These are phyloP conservation scores for Curvularia verruculosa DNA, from an alignment of 2,329 filamentous ascomycete genomes.

Conservation along the genomic window DNA sequence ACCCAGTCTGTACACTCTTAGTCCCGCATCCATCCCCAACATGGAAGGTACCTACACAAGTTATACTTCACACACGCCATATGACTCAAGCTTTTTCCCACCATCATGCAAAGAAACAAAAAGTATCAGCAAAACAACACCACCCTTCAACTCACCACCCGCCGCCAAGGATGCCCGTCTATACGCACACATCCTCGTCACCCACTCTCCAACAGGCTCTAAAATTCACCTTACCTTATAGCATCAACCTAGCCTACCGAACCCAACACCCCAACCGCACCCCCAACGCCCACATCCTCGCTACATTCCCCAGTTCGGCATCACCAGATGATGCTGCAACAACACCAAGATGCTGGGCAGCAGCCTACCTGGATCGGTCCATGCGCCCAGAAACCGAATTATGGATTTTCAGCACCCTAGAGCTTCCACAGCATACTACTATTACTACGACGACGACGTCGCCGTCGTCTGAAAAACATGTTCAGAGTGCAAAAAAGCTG, in stretches of 20 bases:
- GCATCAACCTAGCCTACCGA: constrained; percentile 66
- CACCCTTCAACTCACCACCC: neutral
- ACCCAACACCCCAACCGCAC: constrained; percentile 63
- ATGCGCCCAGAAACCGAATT: constrained; percentile 67
- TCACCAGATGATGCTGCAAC: neutral
- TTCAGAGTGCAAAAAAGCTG: constrained; percentile 36
- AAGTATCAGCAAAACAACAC: too few relatives aligned
- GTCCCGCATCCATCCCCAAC: constrained; percentile 9
- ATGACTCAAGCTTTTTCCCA: neutral
- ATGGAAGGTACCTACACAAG: constrained; percentile 10
- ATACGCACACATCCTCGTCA: constrained; percentile 47
- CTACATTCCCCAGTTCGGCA: constrained; percentile 46
- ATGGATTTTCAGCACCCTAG: constrained; percentile 61
- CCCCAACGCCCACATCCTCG: constrained; percentile 40
- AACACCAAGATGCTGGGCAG: constrained; percentile 56
- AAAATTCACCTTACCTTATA: constrained; percentile 60
- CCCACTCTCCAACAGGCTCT: constrained; percentile 61
- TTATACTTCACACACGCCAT: neutral
- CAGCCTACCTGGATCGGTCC: constrained; percentile 67
- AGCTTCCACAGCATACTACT: constrained; percentile 31
- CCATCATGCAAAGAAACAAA: neutral
- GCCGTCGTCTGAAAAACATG: constrained; percentile 20
- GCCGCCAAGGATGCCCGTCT: constrained; percentile 14
- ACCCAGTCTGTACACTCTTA: neutral
- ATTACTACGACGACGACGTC: too few relatives aligned